Conservation (phyloP, 495 filamentous ascomycete genomes). For the Aspergillus diversus region DNA sequence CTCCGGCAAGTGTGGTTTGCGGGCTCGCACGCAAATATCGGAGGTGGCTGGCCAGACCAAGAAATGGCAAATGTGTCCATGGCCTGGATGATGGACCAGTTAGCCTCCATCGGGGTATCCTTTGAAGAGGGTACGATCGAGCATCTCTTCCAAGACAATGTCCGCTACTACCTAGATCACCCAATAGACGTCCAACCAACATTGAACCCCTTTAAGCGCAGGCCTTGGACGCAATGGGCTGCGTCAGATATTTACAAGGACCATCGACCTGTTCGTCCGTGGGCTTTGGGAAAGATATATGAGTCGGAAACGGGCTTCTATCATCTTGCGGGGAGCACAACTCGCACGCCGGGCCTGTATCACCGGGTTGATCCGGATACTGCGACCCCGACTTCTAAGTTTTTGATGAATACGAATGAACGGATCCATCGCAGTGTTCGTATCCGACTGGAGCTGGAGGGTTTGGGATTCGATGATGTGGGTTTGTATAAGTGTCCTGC, state of each 20-base stretch:
- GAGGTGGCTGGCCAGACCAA: constrained; percentile 2
- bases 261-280: background rate
- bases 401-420: background rate
- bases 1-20: background rate
- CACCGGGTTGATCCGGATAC: background rate
- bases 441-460: background rate
- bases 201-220: background rate
- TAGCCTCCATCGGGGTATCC: constrained; percentile 1
- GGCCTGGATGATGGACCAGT: constrained; percentile 6
- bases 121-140: background rate
- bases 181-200: background rate
- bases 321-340: background rate
- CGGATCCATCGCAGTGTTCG: background rate
- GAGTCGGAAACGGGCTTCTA: constrained; percentile 3
- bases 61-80: constrained; percentile 4
- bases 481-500: background rate
- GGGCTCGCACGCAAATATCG: background rate
- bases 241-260: background rate
- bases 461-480: background rate
- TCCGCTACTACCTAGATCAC: constrained; percentile 2
- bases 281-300: background rate
- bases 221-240: background rate
- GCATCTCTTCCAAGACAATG: background rate
- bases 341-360: constrained; percentile 1
- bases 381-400: background rate